phyloP scores from a whole-genome alignment of 2,329 filamentous ascomycete genomes.

The Coccinonectria pachysandricola region DNA sequence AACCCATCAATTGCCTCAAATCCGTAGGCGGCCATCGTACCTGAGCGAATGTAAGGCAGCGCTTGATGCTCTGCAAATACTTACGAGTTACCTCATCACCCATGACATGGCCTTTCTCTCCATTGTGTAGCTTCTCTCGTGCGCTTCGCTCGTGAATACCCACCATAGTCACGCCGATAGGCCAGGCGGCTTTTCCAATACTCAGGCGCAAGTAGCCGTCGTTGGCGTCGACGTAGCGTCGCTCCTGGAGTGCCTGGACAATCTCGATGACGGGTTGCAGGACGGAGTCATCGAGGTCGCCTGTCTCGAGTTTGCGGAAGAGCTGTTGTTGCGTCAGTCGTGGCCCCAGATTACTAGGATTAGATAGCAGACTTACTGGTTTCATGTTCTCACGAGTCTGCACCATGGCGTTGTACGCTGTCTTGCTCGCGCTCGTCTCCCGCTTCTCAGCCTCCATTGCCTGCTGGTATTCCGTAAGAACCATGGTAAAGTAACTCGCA shows the following conservation, averaged over 20 bases:
- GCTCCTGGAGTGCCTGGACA: slow-evolving; percentile 78
- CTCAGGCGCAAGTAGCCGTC: slow-evolving; percentile 87
- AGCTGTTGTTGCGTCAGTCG: too few species aligned
- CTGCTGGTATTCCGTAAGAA: slow-evolving; percentile 77
- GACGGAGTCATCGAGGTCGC: slow-evolving; percentile 67
- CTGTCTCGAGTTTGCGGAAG: slow-evolving; percentile 80
- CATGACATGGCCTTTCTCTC: slow-evolving; percentile 87
- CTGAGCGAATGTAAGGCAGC: slow-evolving; percentile 92
- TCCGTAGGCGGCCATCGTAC: slow-evolving; percentile 93
- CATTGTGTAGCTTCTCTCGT: slow-evolving; percentile 86
- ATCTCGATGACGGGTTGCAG: slow-evolving; percentile 83
- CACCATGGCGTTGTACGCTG: slow-evolving; percentile 74
- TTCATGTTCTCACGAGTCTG: slow-evolving; percentile 81
- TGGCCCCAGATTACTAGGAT: too few species aligned
- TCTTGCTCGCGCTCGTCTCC: slow-evolving; percentile 67
- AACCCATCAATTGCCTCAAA: slow-evolving; percentile 85
- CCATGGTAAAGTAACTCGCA: slow-evolving; percentile 91
- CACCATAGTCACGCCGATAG: slow-evolving; percentile 98
- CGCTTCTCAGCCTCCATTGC: slow-evolving; percentile 58
- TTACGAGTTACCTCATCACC: slow-evolving; percentile 93
- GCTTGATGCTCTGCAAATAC: slow-evolving; percentile 94
- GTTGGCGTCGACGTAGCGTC: slow-evolving; percentile 91
- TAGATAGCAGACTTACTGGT: slow-evolving; percentile 44
- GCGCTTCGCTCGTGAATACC: slow-evolving; percentile 97
- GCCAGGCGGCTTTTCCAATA: slow-evolving; percentile 96